Evolutionary conservation across 108 stramenopile genomes (phyloP).

Genomic region (Chaetoceros muelleri): DNA sequence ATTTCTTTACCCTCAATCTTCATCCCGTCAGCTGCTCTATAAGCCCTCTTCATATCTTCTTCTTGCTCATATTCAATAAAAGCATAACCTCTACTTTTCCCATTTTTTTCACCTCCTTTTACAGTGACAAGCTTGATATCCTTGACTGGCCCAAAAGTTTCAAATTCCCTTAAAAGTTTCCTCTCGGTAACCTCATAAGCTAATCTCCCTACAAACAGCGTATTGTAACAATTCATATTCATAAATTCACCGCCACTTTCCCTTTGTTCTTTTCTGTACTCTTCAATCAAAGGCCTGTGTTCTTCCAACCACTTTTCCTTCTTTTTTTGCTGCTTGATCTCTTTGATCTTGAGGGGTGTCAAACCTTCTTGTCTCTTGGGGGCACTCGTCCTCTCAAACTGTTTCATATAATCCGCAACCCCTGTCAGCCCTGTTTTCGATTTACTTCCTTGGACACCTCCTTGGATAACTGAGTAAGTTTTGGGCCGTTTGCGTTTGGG

Average conservation of each 20-base stretch:
- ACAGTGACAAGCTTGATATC: slow-evolving; percentile 73
- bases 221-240: slow-evolving; percentile 91
- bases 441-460: slow-evolving; percentile 6
- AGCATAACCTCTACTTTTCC: slow-evolving; percentile 78
- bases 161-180: slow-evolving; percentile 88
- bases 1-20: slow-evolving; percentile 82
- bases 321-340: slow-evolving; percentile 13
- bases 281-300: slow-evolving; percentile 41
- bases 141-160: slow-evolving; percentile 83
- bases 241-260: slow-evolving; percentile 50
- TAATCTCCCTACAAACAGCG: slow-evolving; percentile 88
- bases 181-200: slow-evolving; percentile 95
- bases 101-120: slow-evolving; percentile 11
- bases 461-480: slow-evolving; percentile 5
- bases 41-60: slow-evolving; percentile 85
- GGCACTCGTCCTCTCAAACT: slow-evolving; percentile 50
- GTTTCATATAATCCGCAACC: slow-evolving; percentile 33
- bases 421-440: slow-evolving; percentile 30
- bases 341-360: slow-evolving; percentile 43
- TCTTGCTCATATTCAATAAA: slow-evolving; percentile 93
- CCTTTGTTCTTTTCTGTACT: slow-evolving; percentile 54
- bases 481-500: slow-evolving; percentile 28
- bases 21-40: slow-evolving; percentile 84
- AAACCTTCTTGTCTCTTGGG: slow-evolving; percentile 37
- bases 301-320: slow-evolving; percentile 23